phyloP scores from a whole-genome alignment of 2,329 filamentous ascomycete species.

The Phialophora macrospora region DNA sequence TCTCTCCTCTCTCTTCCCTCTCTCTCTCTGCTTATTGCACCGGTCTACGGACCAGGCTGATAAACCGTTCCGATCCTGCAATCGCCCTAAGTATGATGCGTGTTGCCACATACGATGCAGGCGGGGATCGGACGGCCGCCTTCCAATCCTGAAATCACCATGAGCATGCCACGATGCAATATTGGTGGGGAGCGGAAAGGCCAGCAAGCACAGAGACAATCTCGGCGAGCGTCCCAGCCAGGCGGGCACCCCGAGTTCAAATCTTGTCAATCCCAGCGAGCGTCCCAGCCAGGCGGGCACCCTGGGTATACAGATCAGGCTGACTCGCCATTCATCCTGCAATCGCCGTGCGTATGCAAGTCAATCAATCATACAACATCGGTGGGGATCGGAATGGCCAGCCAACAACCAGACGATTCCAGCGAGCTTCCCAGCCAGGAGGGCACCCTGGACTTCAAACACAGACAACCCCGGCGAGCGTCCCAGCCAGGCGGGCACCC shows the following conservation, averaged over 20 bases:
- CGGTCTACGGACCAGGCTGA: background rate
- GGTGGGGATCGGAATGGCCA: background rate
- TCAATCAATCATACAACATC: background rate
- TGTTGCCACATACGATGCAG: background rate
- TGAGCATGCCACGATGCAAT: conserved; percentile 1
- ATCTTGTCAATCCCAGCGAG: background rate
- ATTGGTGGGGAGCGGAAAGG: background rate
- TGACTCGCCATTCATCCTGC: background rate
- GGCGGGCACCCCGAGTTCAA: background rate
- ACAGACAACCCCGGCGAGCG: background rate
- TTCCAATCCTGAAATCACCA: conserved; percentile 1
- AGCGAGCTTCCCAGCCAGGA: background rate
- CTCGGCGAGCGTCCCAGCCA: background rate
- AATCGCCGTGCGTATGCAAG: background rate
- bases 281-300: background rate
- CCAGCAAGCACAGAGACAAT: background rate
- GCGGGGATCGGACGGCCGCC: background rate
- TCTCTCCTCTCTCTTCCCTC: background rate
- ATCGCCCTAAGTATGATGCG: background rate
- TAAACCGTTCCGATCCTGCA: background rate
- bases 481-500: background rate
- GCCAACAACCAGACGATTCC: background rate
- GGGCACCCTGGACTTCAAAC: background rate
- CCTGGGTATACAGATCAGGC: background rate
- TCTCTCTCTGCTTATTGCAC: background rate